These are phyloP conservation scores for Suillus decipiens DNA, from an alignment of 768 basidiomycete species.

Conservation along the genomic window DNA sequence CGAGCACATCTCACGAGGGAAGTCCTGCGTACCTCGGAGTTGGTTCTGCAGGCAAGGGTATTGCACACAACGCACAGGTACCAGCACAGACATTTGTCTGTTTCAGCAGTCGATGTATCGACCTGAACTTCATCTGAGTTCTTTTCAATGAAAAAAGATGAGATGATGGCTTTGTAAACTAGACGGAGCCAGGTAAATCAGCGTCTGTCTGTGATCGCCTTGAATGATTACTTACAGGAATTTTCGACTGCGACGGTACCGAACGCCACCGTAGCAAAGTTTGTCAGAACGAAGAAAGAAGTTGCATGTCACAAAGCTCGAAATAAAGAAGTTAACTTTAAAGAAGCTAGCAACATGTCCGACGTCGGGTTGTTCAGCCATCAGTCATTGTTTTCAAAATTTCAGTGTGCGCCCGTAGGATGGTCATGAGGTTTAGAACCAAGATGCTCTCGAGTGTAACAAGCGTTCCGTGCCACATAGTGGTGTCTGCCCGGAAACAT, in stretches of 20 bases:
- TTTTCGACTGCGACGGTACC: not conserved
- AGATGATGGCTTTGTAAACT: conserved; percentile 11
- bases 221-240: not conserved
- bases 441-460: not conserved
- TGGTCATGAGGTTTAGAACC: not conserved
- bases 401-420: not conserved
- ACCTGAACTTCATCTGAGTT: conserved; percentile 43
- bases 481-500: not conserved
- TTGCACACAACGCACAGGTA: conserved; percentile 33
- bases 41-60: not conserved
- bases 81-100: conserved; percentile 43
- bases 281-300: not conserved
- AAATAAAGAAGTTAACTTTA: not conserved
- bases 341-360: not conserved
- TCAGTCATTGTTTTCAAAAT: not conserved
- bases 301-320: not conserved
- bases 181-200: not conserved
- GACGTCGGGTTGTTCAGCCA: not conserved
- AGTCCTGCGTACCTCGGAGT: too few species aligned
- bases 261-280: not conserved
- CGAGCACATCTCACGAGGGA: too few species aligned
- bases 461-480: not conserved
- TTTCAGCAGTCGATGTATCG: conserved; percentile 31
- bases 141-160: conserved; percentile 39
- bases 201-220: not conserved